phyloP scores from a whole-genome alignment of 164 flowering plant genomes.

The Liquidambar formosana region DNA sequence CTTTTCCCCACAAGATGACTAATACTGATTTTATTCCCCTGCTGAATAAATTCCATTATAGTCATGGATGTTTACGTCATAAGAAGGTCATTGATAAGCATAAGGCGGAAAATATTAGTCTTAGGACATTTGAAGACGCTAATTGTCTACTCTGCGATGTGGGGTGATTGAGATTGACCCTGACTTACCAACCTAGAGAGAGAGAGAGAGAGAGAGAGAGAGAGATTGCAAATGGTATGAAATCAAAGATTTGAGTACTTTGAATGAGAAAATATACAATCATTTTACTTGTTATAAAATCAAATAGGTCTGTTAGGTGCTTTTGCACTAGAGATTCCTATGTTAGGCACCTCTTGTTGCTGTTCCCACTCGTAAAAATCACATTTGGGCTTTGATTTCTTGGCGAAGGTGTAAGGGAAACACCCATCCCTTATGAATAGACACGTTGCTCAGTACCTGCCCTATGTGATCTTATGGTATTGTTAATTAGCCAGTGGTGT shows the following conservation, averaged over 20 bases:
- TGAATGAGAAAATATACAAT: constrained; percentile 10
- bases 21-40: not conserved
- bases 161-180: not conserved
- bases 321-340: constrained; percentile 28
- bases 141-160: constrained; percentile 4
- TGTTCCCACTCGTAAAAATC: too few species aligned
- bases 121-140: not conserved
- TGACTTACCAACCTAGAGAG: too few species aligned
- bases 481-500: too few species aligned
- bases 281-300: constrained; percentile 17
- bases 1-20: not conserved
- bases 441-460: too few species aligned
- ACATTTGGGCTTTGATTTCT: too few species aligned
- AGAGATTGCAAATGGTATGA: constrained; percentile 8
- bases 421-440: too few species aligned
- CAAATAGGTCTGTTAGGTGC: constrained; percentile 22
- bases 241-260: constrained; percentile 1
- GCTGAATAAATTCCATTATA: not conserved
- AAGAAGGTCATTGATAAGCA: not conserved
- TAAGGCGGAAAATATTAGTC: not conserved
- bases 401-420: too few species aligned
- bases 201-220: too few species aligned
- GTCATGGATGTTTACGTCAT: not conserved
- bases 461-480: too few species aligned
- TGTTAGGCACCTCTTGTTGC: too few species aligned